phyloP scores from a whole-genome alignment of 2,329 filamentous ascomycete genomes.

The Penicillium janthinellum region DNA sequence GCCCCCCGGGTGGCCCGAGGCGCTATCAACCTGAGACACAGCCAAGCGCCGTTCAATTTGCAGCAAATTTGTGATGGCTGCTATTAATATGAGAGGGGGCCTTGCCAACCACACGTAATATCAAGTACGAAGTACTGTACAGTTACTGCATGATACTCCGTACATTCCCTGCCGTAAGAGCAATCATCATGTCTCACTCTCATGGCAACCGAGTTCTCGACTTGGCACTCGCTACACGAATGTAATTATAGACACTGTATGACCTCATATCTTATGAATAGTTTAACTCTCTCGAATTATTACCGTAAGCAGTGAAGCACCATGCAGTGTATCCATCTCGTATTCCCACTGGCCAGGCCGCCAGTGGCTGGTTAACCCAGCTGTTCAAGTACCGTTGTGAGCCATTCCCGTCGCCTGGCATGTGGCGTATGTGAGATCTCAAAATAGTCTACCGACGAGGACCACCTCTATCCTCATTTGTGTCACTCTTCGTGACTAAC shows the following conservation, averaged over 20 bases:
- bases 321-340: too few species aligned
- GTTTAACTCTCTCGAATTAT: too few species aligned
- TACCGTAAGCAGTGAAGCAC: too few species aligned
- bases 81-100: conserved; percentile 5
- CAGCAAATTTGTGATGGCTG: not conserved
- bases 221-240: not conserved
- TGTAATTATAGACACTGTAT: not conserved
- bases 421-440: conserved; percentile 2
- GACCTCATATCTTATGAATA: not conserved
- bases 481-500: too few species aligned
- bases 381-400: not conserved
- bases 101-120: not conserved
- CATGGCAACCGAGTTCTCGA: not conserved
- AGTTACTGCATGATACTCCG: too few species aligned
- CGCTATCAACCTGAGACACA: conserved; percentile 26
- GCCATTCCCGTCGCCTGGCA: conserved; percentile 2
- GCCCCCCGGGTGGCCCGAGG: not conserved
- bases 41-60: conserved; percentile 12
- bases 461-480: too few species aligned
- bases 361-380: not conserved
- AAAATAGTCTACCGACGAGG: too few species aligned
- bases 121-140: too few species aligned
- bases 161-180: too few species aligned
- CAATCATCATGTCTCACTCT: not conserved
- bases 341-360: too few species aligned